Conservation (phyloP, 441 rosid genomes). For the Adansonia madagascariensis region DNA sequence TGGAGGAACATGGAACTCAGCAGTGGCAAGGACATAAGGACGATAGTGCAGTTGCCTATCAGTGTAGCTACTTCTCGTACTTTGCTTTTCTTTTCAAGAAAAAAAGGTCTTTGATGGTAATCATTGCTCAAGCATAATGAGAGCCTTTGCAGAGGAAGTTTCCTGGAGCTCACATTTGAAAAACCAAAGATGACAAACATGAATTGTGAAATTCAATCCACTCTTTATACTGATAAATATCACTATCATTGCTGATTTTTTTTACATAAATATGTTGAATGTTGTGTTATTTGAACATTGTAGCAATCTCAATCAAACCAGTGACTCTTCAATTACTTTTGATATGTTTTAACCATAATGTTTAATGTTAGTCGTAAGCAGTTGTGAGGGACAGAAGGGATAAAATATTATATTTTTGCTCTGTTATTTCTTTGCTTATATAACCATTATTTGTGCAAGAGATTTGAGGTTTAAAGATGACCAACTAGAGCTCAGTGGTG, state of each 20-base stretch:
- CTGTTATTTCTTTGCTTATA: not conserved
- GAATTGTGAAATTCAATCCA: not conserved
- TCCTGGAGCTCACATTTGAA: conserved; percentile 15
- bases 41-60: conserved; percentile 11
- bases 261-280: conserved; percentile 6
- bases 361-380: conserved; percentile 1
- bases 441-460: not conserved
- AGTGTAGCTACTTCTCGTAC: not conserved
- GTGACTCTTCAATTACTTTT: not conserved
- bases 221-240: not conserved
- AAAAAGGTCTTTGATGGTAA: not conserved
- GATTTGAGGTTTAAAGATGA: not conserved
- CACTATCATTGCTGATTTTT: not conserved
- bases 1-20: conserved; percentile 57
- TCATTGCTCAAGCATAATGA: conserved; percentile 3
- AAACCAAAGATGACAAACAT: not conserved
- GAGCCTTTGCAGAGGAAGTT: conserved; percentile 1
- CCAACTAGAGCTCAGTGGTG: not conserved
- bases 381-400: not conserved
- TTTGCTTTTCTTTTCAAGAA: not conserved
- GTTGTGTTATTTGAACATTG: conserved; percentile 3
- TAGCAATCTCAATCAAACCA: not conserved
- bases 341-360: not conserved
- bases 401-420: not conserved
- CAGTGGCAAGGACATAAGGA: conserved; percentile 41